Percentiles rank a stretch among this genome's conserved stretches.
phyloP scores from a whole-genome alignment of 2,329 filamentous ascomycete genomes.

The Colletotrichum sp. region DNA sequence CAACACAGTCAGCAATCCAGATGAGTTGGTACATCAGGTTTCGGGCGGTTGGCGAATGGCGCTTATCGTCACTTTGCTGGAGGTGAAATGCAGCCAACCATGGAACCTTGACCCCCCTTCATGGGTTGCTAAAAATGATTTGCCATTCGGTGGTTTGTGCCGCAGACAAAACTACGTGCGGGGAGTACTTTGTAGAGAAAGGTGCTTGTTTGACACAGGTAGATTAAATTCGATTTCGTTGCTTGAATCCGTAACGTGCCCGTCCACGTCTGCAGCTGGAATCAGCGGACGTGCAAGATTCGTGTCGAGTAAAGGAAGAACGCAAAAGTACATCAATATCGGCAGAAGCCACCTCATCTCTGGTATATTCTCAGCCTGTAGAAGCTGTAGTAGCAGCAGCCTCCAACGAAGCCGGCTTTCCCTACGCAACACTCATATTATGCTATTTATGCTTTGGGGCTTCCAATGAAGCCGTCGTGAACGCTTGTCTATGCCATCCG shows the following conservation, averaged over 20 bases:
- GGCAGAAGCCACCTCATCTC: background rate
- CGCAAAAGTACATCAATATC: background rate
- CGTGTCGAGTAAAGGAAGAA: background rate
- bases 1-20: background rate
- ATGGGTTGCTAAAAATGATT: background rate
- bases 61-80: background rate
- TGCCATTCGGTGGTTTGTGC: background rate
- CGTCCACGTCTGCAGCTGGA: too few relatives aligned
- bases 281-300: rapidly evolving
- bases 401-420: background rate
- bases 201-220: background rate
- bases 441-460: background rate
- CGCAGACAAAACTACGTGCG: background rate
- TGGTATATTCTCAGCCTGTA: background rate
- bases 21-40: background rate
- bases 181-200: too few relatives aligned
- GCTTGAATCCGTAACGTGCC: too few relatives aligned
- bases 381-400: background rate
- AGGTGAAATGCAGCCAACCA: background rate
- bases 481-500: background rate
- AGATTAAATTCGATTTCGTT: background rate
- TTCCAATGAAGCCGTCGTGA: background rate
- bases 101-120: too few relatives aligned
- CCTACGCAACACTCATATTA: background rate
- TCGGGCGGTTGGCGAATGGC: background rate